A percentile compares a stretch with the other conserved stretches of the same genome.
phyloP scores from a whole-genome alignment of 306 rosid genomes.

The Ochetophila trinervis region DNA sequence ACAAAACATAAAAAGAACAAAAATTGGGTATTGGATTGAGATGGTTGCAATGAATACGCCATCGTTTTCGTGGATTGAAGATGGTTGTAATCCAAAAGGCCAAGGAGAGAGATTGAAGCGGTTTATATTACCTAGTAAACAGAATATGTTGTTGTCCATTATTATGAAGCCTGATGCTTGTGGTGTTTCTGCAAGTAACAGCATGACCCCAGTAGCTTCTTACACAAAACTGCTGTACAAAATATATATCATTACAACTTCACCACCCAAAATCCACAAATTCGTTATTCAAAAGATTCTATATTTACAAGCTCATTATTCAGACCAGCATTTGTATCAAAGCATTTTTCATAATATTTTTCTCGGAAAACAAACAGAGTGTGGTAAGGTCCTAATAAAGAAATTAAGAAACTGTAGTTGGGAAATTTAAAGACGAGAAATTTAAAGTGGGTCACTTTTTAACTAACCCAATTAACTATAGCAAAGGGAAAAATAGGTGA shows the following conservation, averaged over 20 bases:
- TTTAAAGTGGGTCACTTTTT: too few species aligned
- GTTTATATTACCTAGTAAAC: constrained; percentile 26
- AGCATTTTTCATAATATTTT: background rate
- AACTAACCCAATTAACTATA: too few species aligned
- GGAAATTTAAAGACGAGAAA: background rate
- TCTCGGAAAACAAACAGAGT: background rate
- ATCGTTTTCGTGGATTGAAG: background rate
- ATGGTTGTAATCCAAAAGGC: background rate
- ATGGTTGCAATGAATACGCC: too few species aligned
- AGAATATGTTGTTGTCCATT: constrained; percentile 10
- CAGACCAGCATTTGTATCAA: background rate
- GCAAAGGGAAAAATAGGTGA: background rate
- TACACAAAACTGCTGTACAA: constrained; percentile 18
- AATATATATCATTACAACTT: background rate
- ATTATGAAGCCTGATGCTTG: constrained; percentile 17
- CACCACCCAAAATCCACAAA: background rate
- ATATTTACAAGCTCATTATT: background rate
- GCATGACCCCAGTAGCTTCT: constrained; percentile 20
- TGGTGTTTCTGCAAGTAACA: constrained; percentile 11
- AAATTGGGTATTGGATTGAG: background rate
- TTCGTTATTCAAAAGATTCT: background rate
- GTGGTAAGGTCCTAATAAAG: too few species aligned
- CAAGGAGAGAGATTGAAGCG: background rate
- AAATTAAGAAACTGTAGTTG: too few species aligned
- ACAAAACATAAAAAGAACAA: background rate